These are phyloP conservation scores for Fusarium tuaranense DNA, from an alignment of 2,329 filamentous ascomycete species.

Conservation along the genomic window DNA sequence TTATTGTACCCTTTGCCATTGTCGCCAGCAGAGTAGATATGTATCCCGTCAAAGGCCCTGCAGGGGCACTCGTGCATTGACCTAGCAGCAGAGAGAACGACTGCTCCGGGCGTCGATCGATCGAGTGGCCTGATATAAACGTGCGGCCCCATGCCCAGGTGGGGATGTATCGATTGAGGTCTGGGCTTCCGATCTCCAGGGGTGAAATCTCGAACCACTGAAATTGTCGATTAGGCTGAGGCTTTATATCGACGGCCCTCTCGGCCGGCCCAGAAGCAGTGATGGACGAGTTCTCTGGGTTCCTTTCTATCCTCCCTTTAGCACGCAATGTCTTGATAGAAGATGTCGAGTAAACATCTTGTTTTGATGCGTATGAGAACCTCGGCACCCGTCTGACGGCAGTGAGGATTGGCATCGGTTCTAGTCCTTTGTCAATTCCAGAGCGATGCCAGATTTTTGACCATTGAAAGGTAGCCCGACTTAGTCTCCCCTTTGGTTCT, in stretches of 20 bases:
- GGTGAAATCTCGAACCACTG: conserved; percentile 43
- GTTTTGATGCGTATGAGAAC: conserved; percentile 25
- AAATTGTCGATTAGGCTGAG: conserved; percentile 5
- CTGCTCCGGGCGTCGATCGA: conserved; percentile 36
- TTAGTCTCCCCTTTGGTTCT: conserved; percentile 24
- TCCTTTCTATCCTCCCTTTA: background rate
- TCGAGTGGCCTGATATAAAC: conserved; percentile 31
- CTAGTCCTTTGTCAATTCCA: conserved; percentile 16
- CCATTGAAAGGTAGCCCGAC: conserved; percentile 36
- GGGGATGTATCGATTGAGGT: conserved; percentile 36
- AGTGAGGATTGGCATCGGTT: conserved; percentile 39
- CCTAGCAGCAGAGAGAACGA: conserved; percentile 33
- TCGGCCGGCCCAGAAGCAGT: fast-evolving
- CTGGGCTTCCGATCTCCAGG: conserved; percentile 31
- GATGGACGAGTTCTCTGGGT: fast-evolving
- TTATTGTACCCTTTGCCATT: conserved; percentile 28
- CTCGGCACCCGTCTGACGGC: conserved; percentile 34
- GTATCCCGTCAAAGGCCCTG: conserved; percentile 30
- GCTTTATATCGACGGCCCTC: fast-evolving
- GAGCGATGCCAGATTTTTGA: conserved; percentile 35
- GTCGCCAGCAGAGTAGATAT: conserved; percentile 34
- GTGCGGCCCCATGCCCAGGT: conserved; percentile 42
- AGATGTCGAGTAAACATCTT: background rate
- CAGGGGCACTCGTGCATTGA: conserved; percentile 39
- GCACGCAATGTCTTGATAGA: background rate